Evolutionary conservation across 2,329 filamentous ascomycete species (phyloP).

Genomic region (Chaetomium globosum): DNA sequence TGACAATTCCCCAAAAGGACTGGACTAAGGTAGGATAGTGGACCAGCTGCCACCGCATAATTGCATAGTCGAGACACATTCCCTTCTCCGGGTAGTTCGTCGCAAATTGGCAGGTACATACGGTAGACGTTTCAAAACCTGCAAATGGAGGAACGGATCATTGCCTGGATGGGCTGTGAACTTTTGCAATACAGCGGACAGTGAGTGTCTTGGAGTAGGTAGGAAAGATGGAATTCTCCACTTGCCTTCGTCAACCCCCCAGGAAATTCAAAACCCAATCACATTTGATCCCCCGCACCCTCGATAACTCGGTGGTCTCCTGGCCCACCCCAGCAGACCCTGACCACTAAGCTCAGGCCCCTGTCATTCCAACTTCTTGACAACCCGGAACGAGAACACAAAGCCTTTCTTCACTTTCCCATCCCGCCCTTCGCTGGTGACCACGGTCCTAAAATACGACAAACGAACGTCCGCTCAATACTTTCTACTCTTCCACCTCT

Average conservation of each 20-base stretch:
- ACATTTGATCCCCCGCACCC: neutral
- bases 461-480: neutral
- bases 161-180: neutral
- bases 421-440: neutral
- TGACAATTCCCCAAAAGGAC: neutral
- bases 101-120: neutral
- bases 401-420: conserved; percentile 1
- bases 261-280: neutral
- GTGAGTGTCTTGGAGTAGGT: neutral
- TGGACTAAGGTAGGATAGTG: neutral
- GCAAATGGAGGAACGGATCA: neutral
- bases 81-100: no score
- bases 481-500: neutral
- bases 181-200: neutral
- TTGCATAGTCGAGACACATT: neutral
- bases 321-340: neutral
- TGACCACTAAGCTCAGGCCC: neutral
- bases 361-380: neutral
- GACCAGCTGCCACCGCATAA: neutral
- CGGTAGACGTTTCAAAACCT: neutral
- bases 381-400: neutral
- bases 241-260: neutral
- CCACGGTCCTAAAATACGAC: neutral
- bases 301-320: neutral
- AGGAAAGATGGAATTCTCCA: neutral